Evolutionary conservation across 768 basidiomycete genomes (phyloP), one percentile per base, ranked within the genome.

Genomic region (Brasilioporus rufonigricans): DNA sequence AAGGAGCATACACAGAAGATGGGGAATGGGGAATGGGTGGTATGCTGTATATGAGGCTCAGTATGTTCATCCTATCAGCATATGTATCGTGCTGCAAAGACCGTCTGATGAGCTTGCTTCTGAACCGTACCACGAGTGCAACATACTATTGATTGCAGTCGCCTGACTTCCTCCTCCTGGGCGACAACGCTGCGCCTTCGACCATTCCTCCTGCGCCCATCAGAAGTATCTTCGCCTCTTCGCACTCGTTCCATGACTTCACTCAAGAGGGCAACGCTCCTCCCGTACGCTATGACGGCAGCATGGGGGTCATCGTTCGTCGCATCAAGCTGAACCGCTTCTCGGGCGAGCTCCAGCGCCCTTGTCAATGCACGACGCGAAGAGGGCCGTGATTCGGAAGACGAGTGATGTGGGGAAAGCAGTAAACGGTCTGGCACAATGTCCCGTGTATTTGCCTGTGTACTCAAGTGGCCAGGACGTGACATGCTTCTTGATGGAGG

Each of bases 211-310:
- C 79, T 76, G 66, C 84, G 77, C n/a, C 77, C 71, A 45, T 90
- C 89, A 26, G 84, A 84, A 58, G 82, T 84, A 64, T 92, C 89
- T 71, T 94, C 93, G 5, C 91, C 91, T 65, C 86, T 80, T 71
- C 89, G 80, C 2, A 95, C 93, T 38, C 92, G 77, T 63, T 91
- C 89, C 93, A 96, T 96, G 49, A 96, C 93, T 70, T 93, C 90
- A 63, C 87, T 90, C 27, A 96, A 77, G 26, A 96, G 77, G 40
- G 88, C 83, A 39, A 96, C 93, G 64, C 89, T 91, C 69, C 84
- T 86, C 13, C 85, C 86, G 68, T 96, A 96, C 0, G 93, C 93
- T 45, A 85, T 75, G n/a, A 96, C 89, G 3, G 93, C 93, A 35
- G 86, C 90, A 62, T 89, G 81, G 16, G 92, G 91, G 61, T 93